Base-by-base conservation (phyloP, 768 basidiomycete species). In the Rhizopogon vesiculosus region DNA sequence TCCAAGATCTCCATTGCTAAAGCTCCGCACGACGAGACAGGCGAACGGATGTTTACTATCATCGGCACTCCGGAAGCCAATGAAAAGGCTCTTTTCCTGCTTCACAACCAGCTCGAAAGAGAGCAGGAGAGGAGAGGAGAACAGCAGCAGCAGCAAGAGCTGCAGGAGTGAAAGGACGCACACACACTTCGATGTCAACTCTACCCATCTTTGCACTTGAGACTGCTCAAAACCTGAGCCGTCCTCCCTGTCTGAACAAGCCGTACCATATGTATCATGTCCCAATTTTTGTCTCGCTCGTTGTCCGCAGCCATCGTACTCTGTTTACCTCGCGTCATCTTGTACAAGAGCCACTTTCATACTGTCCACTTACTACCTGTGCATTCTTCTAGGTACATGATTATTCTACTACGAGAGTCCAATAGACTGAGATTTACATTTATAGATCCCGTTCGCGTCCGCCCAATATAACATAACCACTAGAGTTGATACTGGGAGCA, bases 21-120 rank as follows among this genome's bases (percentile, higher is more conserved):
- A 75, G 89, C 91, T 48, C 93, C 97, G n/a, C 97, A 98, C 67
- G 97, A 98, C 65, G 97, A 98, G 66, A 94, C 94, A 42, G 96
- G 96, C 66, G 97, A 99, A 77, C 83, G 97, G 62, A 98, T 99
- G 96, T 98, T 99, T 78, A 93, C 97, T 58, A 98, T 99, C 69
- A 81, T 96, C 45, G 97, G 97, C 54, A 93, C 93, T 12, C 90
- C 93, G 46, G 92, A 94, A 72, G 89, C 92, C 62, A 98, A 97
- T 72, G 96, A 99, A 76, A 96, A 98, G n/a, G n/a, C n/a, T n/a
- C n/a, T n/a, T n/a, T n/a, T n/a, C n/a, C 76, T 99, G 58, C 81
- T 99, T 59, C 98, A 98, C 76, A 94, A 96, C 66, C 96, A 97
- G 69, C 78, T 96, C 59, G 95, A 97, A 76, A 93, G 86, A 68